phyloP scores from a whole-genome alignment of 2,329 filamentous ascomycete species.

The Phialophora macrospora region DNA sequence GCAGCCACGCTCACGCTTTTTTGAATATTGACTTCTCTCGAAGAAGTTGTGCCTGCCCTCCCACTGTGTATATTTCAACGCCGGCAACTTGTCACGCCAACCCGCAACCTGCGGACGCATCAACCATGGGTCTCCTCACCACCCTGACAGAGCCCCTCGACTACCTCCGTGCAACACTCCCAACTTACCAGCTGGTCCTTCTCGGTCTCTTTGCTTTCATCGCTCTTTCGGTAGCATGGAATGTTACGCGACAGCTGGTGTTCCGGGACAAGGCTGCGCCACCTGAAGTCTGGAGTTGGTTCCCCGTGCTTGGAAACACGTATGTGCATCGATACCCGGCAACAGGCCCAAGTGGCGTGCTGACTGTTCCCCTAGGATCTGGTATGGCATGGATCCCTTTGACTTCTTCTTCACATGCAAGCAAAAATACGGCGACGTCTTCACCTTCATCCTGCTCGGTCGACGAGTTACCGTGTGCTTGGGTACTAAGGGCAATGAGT shows the following conservation, averaged over 20 bases:
- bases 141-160: slow-evolving; percentile 52
- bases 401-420: slow-evolving; percentile 76
- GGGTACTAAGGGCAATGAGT: slow-evolving; percentile 83
- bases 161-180: slow-evolving; percentile 54
- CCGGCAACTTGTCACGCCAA: slow-evolving; percentile 1
- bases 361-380: slow-evolving; percentile 37
- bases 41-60: background rate
- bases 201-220: slow-evolving; percentile 56
- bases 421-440: slow-evolving; percentile 86
- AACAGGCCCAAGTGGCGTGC: background rate
- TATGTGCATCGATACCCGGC: slow-evolving; percentile 15
- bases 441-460: slow-evolving; percentile 86
- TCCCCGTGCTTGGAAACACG: slow-evolving; percentile 62
- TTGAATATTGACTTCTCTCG: background rate
- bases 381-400: slow-evolving; percentile 65
- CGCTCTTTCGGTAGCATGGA: slow-evolving; percentile 68
- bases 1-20: background rate
- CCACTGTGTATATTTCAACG: background rate
- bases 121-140: slow-evolving; percentile 59
- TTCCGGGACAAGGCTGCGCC: slow-evolving; percentile 82
- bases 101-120: background rate
- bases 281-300: slow-evolving; percentile 78
- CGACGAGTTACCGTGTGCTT: slow-evolving; percentile 87
- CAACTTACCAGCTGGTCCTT: slow-evolving; percentile 52
- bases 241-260: slow-evolving; percentile 78